Evolutionary conservation across 106 monocot species (phyloP).

Genomic region (Dendrobium huoshanense): DNA sequence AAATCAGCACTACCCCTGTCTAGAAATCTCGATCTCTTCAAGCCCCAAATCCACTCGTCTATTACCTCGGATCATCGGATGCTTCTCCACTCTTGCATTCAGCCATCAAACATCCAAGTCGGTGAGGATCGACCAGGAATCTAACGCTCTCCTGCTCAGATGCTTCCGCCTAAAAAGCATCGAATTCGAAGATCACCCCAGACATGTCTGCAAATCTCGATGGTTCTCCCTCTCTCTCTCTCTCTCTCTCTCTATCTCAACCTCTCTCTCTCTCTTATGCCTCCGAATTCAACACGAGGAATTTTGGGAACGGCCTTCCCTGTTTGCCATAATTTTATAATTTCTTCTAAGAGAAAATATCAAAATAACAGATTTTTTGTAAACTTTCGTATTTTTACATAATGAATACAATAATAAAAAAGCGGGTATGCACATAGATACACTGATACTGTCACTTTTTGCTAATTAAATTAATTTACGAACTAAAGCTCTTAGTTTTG

Average conservation of each 20-base stretch:
- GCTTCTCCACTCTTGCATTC: slow-evolving; percentile 1
- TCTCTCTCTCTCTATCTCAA: background rate
- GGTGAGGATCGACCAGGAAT: background rate
- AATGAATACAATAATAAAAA: background rate
- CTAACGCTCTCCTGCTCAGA: slow-evolving; percentile 5
- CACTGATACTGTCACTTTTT: background rate
- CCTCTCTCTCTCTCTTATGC: background rate
- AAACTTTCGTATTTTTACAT: background rate
- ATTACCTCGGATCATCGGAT: slow-evolving; percentile 7
- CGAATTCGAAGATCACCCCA: background rate
- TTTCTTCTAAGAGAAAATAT: background rate
- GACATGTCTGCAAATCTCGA: background rate
- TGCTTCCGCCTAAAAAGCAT: slow-evolving; percentile 4
- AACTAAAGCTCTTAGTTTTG: too few species aligned
- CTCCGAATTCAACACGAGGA: slow-evolving; percentile 12
- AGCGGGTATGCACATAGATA: background rate
- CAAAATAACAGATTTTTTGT: background rate
- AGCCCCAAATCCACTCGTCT: background rate
- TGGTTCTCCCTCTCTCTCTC: background rate
- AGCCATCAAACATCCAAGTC: slow-evolving; percentile 5
- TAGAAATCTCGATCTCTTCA: background rate
- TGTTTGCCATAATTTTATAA: background rate
- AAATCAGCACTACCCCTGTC: background rate
- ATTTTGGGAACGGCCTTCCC: background rate
- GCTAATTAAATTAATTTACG: background rate